These are phyloP conservation scores for Leptographium flavum DNA, from an alignment of 2,329 filamentous ascomycete genomes.

Conservation along the genomic window DNA sequence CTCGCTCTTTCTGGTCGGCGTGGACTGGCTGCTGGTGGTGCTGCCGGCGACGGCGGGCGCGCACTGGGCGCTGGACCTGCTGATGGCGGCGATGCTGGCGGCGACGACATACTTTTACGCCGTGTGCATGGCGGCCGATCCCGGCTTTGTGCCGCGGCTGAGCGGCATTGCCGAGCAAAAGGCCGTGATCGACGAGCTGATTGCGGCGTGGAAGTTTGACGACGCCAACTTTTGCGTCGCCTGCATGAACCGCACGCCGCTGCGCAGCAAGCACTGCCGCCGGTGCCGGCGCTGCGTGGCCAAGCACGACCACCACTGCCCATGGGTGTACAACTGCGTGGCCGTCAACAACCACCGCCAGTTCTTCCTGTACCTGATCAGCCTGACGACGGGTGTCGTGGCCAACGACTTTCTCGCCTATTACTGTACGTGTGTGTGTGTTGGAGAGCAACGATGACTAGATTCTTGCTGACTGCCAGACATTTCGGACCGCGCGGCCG, in stretches of 20 bases:
- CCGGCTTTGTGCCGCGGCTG: conserved; percentile 84
- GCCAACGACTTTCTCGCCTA: conserved; percentile 59
- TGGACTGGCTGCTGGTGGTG: conserved; percentile 62
- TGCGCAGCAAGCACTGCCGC: conserved; percentile 92
- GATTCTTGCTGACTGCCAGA: conserved; percentile 30
- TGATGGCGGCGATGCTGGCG: conserved; percentile 50
- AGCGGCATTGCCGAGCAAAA: conserved; percentile 83
- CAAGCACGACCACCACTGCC: conserved; percentile 95
- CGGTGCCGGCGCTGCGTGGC: conserved; percentile 85
- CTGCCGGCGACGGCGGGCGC: conserved; percentile 33
- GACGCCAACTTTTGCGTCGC: conserved; percentile 86
- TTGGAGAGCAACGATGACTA: too few relatives aligned
- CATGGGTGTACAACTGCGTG: conserved; percentile 95
- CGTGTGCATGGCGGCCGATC: conserved; percentile 74
- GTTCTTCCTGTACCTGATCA: conserved; percentile 81
- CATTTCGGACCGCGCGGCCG: conserved; percentile 41
- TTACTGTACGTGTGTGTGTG: conserved; percentile 41
- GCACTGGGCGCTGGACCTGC: conserved; percentile 63
- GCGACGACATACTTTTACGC: conserved; percentile 77
- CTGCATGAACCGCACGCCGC: conserved; percentile 86
- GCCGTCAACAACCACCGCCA: conserved; percentile 93
- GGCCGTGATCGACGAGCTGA: conserved; percentile 72
- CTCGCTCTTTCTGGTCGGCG: conserved; percentile 65
- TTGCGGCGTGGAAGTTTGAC: conserved; percentile 79
- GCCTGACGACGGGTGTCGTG: conserved; percentile 60